Conservation (phyloP, 2,329 filamentous ascomycete genomes). For the Trichoderma brevicompactum region DNA sequence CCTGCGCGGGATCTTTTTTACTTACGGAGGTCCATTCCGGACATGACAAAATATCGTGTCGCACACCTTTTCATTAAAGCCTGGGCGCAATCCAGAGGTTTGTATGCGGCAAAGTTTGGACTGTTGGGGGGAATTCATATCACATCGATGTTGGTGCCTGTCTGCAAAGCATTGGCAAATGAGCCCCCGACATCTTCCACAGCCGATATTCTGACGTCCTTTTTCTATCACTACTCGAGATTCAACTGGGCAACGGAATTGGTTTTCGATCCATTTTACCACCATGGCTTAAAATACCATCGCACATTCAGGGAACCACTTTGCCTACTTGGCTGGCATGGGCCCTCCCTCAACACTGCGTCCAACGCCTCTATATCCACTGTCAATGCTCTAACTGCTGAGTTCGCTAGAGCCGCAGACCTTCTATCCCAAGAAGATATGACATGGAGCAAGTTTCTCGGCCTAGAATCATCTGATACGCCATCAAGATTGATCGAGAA, state of each 20-base stretch:
- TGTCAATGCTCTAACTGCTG: slow-evolving; percentile 53
- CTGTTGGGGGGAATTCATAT: slow-evolving; percentile 69
- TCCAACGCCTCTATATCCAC: slow-evolving; percentile 58
- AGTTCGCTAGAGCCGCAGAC: slow-evolving; percentile 53
- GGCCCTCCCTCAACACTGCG: slow-evolving; percentile 64
- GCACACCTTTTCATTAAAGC: slow-evolving; percentile 64
- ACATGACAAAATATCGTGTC: slow-evolving; percentile 59
- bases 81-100: slow-evolving; percentile 65
- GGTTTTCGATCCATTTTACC: slow-evolving; percentile 65
- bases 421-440: slow-evolving; percentile 44
- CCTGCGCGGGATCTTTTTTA: slow-evolving; percentile 66
- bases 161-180: slow-evolving; percentile 59
- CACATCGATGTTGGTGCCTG: slow-evolving; percentile 61
- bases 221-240: slow-evolving; percentile 65
- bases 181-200: slow-evolving; percentile 46
- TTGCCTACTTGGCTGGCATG: slow-evolving; percentile 65
- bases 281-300: slow-evolving; percentile 55
- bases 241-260: slow-evolving; percentile 62
- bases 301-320: slow-evolving; percentile 63
- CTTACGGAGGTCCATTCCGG: slow-evolving; percentile 62
- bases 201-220: slow-evolving; percentile 59
- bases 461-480: not conserved
- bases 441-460: slow-evolving; percentile 52
- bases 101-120: slow-evolving; percentile 69
- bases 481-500: not conserved